Evolutionary conservation across 352 stramenopile genomes (phyloP).

Genomic region (Pythium monospermum): DNA sequence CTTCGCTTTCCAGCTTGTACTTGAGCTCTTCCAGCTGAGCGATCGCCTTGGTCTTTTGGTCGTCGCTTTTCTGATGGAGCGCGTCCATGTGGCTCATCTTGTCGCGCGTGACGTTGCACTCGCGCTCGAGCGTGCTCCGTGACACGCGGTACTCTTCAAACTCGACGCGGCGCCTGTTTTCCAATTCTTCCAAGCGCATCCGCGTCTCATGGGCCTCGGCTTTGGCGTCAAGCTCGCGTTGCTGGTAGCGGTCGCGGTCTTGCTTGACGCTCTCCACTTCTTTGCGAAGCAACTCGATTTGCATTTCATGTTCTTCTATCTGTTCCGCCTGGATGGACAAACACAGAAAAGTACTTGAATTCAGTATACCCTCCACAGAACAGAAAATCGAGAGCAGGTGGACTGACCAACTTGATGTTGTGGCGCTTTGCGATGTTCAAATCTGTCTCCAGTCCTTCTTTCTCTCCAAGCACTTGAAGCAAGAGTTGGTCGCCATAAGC

Average conservation of each 20-base stretch:
- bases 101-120: slow-evolving; percentile 42
- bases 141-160: slow-evolving; percentile 64
- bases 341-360: background rate
- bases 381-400: background rate
- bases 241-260: slow-evolving; percentile 58
- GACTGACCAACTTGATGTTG: slow-evolving; percentile 36
- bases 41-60: slow-evolving; percentile 54
- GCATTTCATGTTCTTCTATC: slow-evolving; percentile 44
- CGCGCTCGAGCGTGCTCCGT: slow-evolving; percentile 46
- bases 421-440: slow-evolving; percentile 37
- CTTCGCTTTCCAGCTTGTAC: slow-evolving; percentile 49
- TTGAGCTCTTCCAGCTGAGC: slow-evolving; percentile 57
- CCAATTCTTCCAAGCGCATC: slow-evolving; percentile 66
- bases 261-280: slow-evolving; percentile 41
- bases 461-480: slow-evolving; percentile 63
- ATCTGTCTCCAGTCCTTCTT: slow-evolving; percentile 47
- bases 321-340: slow-evolving; percentile 32
- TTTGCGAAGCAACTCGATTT: slow-evolving; percentile 39
- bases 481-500: slow-evolving; percentile 47
- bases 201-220: slow-evolving; percentile 50
- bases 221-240: slow-evolving; percentile 55
- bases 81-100: slow-evolving; percentile 47
- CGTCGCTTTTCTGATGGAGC: slow-evolving; percentile 32
- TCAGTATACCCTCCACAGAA: background rate
- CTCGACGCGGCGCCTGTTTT: slow-evolving; percentile 52